phyloP scores from a whole-genome alignment of 305 asterid species.

The Striga hermonthica region DNA sequence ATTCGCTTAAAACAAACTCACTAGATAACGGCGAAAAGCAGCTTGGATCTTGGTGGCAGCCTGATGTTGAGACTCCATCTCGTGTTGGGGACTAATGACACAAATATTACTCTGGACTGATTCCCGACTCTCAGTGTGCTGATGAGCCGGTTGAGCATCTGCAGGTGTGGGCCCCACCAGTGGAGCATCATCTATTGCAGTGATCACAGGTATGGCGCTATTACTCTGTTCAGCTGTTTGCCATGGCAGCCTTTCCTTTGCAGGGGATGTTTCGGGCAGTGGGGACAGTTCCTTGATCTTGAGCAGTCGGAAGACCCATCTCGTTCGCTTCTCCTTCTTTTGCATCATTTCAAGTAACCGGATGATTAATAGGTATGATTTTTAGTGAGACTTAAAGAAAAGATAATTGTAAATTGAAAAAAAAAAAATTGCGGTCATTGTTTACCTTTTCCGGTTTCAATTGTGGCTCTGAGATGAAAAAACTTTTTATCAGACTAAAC shows the following conservation, averaged over 20 bases:
- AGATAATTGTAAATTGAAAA: not conserved
- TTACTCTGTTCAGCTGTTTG: constrained; percentile 33
- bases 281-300: constrained; percentile 46
- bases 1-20: constrained; percentile 34
- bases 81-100: constrained; percentile 22
- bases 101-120: constrained; percentile 21
- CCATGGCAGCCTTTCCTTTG: constrained; percentile 34
- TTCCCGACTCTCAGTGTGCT: constrained; percentile 31
- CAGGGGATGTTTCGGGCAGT: constrained; percentile 35
- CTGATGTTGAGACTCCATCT: constrained; percentile 31
- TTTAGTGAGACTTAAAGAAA: not conserved
- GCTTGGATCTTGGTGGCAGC: constrained; percentile 79
- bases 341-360: constrained; percentile 5
- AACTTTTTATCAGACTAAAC: constrained; percentile 51
- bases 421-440: not conserved
- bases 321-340: constrained; percentile 48
- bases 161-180: constrained; percentile 17
- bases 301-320: constrained; percentile 54
- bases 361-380: constrained; percentile 22
- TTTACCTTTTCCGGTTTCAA: constrained; percentile 62
- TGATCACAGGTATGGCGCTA: constrained; percentile 28
- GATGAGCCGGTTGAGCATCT: constrained; percentile 27
- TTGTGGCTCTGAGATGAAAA: constrained; percentile 52
- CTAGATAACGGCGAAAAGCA: constrained; percentile 73
- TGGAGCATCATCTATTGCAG: constrained; percentile 17